Evolutionary conservation across 768 basidiomycete species (phyloP).

Genomic region (Suillus tomentosus): DNA sequence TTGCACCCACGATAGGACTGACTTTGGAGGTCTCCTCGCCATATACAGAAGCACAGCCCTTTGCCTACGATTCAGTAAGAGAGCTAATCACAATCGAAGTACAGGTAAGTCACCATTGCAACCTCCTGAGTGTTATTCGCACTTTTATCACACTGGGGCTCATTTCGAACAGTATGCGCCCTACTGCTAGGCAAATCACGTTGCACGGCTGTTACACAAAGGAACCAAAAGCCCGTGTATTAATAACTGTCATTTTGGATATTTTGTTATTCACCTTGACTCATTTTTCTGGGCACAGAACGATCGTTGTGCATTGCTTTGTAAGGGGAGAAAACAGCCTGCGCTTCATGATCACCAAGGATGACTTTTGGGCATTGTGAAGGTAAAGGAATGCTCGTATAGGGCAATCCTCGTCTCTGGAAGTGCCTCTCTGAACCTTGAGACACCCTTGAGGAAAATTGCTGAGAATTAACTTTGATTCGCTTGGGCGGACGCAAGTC

Average conservation of each 20-base stretch:
- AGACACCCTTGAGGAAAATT: background rate
- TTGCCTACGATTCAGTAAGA: background rate
- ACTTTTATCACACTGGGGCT: too few species aligned
- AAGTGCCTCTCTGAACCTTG: conserved; percentile 3
- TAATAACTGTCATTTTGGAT: background rate
- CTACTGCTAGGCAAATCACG: background rate
- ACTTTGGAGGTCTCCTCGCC: background rate
- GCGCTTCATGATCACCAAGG: conserved; percentile 13
- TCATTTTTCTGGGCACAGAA: background rate
- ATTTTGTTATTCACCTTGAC: background rate
- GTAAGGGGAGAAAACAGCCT: background rate
- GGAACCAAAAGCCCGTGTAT: conserved; percentile 1
- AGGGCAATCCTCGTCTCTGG: background rate
- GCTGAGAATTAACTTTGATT: background rate
- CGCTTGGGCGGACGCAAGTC: background rate
- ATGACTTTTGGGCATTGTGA: conserved; percentile 18
- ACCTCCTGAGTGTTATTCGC: background rate
- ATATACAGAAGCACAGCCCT: background rate
- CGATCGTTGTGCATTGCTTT: background rate
- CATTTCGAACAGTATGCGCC: background rate
- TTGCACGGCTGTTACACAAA: background rate
- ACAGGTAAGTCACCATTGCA: background rate
- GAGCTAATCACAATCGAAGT: background rate
- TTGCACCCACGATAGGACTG: background rate
- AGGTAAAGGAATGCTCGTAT: conserved; percentile 15